phyloP scores from a whole-genome alignment of 2,329 filamentous ascomycete genomes.

The Aspergillus sp. region DNA sequence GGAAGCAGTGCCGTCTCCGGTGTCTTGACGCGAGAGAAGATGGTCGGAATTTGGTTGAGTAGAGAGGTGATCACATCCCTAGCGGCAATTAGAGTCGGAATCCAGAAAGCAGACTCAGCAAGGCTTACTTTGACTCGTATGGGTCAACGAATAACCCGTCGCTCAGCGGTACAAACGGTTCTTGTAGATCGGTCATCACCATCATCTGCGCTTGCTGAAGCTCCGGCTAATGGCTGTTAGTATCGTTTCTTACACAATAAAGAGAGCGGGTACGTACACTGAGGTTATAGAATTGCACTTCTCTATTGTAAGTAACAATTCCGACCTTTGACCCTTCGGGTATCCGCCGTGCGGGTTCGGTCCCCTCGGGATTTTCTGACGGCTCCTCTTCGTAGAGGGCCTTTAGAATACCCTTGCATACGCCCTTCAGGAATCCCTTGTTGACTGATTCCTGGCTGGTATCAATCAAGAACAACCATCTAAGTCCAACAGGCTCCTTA shows the following conservation, averaged over 20 bases:
- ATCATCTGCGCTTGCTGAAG: conserved; percentile 94
- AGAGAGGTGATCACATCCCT: conserved; percentile 82
- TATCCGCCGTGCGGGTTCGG: conserved; percentile 59
- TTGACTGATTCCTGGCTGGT: conserved; percentile 90
- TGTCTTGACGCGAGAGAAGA: conserved; percentile 87
- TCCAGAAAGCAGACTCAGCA: background rate
- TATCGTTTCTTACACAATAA: conserved; percentile 21
- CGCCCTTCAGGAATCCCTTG: conserved; percentile 85
- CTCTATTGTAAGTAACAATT: conserved; percentile 94
- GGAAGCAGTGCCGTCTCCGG: conserved; percentile 88
- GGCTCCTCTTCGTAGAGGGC: conserved; percentile 75
- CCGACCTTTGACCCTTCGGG: conserved; percentile 85
- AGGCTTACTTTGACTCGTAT: conserved; percentile 74
- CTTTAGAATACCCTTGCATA: conserved; percentile 84
- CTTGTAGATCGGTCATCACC: conserved; percentile 96
- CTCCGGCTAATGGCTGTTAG: conserved; percentile 58
- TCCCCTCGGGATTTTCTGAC: conserved; percentile 58
- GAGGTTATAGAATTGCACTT: conserved; percentile 97
- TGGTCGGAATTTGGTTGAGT: conserved; percentile 77
- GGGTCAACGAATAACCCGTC: conserved; percentile 95
- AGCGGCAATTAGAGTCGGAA: conserved; percentile 30
- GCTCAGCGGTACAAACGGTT: conserved; percentile 90
- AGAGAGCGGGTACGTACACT: conserved; percentile 62
- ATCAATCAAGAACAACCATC: conserved; percentile 90
- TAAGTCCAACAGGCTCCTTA: conserved; percentile 84